These are phyloP conservation scores for Rhinocladiella similis DNA, from an alignment of 2,329 filamentous ascomycete genomes.

Conservation along the genomic window DNA sequence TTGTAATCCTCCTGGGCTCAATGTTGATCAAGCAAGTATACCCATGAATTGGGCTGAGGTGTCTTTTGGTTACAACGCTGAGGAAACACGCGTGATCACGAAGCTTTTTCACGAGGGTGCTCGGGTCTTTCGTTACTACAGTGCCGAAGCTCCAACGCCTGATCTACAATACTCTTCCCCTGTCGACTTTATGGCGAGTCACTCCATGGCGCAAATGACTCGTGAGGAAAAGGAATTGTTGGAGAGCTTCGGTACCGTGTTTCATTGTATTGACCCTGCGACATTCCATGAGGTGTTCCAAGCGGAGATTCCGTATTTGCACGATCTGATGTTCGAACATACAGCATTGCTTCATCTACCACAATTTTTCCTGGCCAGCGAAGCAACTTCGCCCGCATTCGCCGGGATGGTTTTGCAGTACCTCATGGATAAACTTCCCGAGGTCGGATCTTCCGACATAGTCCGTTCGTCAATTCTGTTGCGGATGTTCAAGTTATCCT, in stretches of 20 bases:
- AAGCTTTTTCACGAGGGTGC: slow-evolving; percentile 97
- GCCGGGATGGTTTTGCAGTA: slow-evolving; percentile 98
- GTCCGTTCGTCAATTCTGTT: slow-evolving; percentile 91
- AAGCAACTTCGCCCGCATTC: slow-evolving; percentile 95
- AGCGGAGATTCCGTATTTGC: slow-evolving; percentile 92
- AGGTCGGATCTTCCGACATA: slow-evolving; percentile 88
- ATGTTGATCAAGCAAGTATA: slow-evolving; percentile 74
- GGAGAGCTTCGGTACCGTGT: slow-evolving; percentile 96
- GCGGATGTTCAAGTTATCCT: slow-evolving; percentile 93
- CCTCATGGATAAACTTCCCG: slow-evolving; percentile 92
- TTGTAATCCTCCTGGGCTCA: slow-evolving; percentile 71
- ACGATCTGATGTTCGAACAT: slow-evolving; percentile 97
- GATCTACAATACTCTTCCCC: slow-evolving; percentile 77
- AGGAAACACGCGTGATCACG: slow-evolving; percentile 94
- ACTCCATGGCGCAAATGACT: slow-evolving; percentile 89
- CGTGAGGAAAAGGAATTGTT: slow-evolving; percentile 97
- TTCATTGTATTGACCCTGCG: slow-evolving; percentile 96
- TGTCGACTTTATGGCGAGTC: slow-evolving; percentile 89
- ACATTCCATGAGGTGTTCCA: slow-evolving; percentile 99
- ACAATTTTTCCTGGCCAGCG: slow-evolving; percentile 97
- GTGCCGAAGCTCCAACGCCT: slow-evolving; percentile 73
- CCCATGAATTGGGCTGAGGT: slow-evolving; percentile 93
- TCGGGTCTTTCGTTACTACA: slow-evolving; percentile 95
- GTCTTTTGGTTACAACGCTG: slow-evolving; percentile 92
- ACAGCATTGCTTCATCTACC: slow-evolving; percentile 90